These are phyloP conservation scores for Ceratocystis destructans DNA, from an alignment of 2,329 filamentous ascomycete genomes.

Conservation along the genomic window DNA sequence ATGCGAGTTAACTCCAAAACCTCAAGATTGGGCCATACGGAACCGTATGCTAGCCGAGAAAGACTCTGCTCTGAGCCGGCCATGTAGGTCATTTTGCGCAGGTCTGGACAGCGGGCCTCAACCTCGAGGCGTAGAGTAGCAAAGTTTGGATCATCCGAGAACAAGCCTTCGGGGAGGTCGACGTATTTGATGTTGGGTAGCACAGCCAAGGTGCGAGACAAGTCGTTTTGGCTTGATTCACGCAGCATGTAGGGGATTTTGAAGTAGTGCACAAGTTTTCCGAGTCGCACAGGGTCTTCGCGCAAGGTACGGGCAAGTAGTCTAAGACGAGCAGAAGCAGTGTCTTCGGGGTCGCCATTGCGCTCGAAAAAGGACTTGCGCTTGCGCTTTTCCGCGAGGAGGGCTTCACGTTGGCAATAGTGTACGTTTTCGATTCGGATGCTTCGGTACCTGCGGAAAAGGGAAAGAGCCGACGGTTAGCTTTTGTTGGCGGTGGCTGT, in stretches of 20 bases:
- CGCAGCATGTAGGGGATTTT: conserved; percentile 93
- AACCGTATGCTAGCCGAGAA: conserved; percentile 50
- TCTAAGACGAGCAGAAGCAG: conserved; percentile 59
- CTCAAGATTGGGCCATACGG: conserved; percentile 56
- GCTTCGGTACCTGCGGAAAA: conserved; percentile 56
- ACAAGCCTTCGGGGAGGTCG: conserved; percentile 81
- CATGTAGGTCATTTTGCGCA: conserved; percentile 81
- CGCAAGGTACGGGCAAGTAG: conserved; percentile 72
- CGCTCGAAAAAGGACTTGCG: conserved; percentile 58
- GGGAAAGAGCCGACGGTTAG: conserved; percentile 1
- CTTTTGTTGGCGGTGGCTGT: too few relatives aligned
- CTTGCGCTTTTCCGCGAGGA: conserved; percentile 66
- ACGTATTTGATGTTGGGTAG: conserved; percentile 77
- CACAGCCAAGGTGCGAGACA: conserved; percentile 74
- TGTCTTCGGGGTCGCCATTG: conserved; percentile 69
- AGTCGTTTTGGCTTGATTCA: conserved; percentile 68
- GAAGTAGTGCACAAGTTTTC: conserved; percentile 58
- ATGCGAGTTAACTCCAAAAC: conserved; percentile 57
- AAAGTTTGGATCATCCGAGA: conserved; percentile 63
- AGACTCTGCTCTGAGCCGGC: conserved; percentile 66
- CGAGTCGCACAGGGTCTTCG: conserved; percentile 56
- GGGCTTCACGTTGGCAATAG: conserved; percentile 78
- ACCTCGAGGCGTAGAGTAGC: conserved; percentile 68
- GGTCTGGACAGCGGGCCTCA: conserved; percentile 65
- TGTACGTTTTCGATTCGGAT: conserved; percentile 89